Evolutionary conservation across 345 rosid species (phyloP).

Genomic region (Zanthoxylum bungeanum): DNA sequence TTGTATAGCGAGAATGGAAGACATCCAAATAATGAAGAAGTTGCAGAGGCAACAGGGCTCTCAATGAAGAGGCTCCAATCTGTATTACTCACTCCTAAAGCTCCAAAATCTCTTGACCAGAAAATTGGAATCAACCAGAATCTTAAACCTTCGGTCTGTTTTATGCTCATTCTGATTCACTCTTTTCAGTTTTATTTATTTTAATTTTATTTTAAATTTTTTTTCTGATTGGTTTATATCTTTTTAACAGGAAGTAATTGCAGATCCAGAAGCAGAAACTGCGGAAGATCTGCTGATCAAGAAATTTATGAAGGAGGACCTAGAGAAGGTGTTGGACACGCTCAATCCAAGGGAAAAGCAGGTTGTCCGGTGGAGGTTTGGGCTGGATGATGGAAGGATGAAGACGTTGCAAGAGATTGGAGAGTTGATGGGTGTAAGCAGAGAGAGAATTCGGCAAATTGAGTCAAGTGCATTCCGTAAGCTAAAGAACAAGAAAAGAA

Average conservation of each 20-base stretch:
- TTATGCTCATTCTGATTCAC: background rate
- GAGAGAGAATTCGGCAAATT: conserved; percentile 92
- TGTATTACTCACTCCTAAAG: conserved; percentile 73
- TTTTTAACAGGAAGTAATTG: conserved; percentile 67
- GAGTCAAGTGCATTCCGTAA: conserved; percentile 78
- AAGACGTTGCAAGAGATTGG: conserved; percentile 95
- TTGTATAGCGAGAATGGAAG: conserved; percentile 62
- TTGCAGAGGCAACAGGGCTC: conserved; percentile 84
- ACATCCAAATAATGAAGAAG: conserved; percentile 72
- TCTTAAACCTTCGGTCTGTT: conserved; percentile 79
- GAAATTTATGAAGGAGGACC: conserved; percentile 79
- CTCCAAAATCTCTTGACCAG: conserved; percentile 88
- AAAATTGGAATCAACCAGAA: conserved; percentile 70
- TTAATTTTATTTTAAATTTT: background rate
- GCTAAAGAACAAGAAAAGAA: conserved; percentile 80
- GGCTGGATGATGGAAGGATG: conserved; percentile 85
- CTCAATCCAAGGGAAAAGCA: conserved; percentile 73
- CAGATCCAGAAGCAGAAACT: conserved; percentile 77
- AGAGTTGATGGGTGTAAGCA: conserved; percentile 73
- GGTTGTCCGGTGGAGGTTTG: conserved; percentile 83
- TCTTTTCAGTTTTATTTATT: too few relatives aligned
- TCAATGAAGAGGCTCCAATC: conserved; percentile 83
- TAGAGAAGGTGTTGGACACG: conserved; percentile 71
- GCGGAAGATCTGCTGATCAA: conserved; percentile 66
- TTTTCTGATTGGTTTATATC: conserved; percentile 6